Base-by-base conservation (phyloP, 208 protist species). In the Jaenimonas drosophilae region DNA sequence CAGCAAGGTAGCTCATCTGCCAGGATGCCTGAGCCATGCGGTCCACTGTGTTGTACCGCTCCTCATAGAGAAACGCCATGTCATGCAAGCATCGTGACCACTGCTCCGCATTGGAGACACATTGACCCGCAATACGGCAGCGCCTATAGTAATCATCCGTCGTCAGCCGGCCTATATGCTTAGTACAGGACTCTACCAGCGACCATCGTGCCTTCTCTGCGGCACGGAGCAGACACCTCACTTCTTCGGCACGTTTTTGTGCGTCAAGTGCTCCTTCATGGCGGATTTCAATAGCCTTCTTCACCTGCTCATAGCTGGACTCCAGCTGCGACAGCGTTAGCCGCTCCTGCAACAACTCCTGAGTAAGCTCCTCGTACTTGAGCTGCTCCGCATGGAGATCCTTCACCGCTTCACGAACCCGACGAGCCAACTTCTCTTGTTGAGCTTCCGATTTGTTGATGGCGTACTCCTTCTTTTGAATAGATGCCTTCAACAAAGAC, bases 351-450 rank as follows among this genome's bases (percentile, higher is more conserved):
- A 87, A 40, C 29, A 74, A 47, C 48, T 71, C 75, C 57, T 86
- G 72, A 12, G 65, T 17, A 3, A 66, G 46, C 29, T 65, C 58
- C 49, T 76, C 64, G 59, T 92, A 87, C 46, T 62, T 63, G 3
- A 74, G 23, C 59, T 92, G 79, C 51, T 92, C 83, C 46, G 47
- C 31, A 43, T 80, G 75, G 40, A 69, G 63, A 39, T 70, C 78
- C 56, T 92, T 92, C 14, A 79, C 52, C 0, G 61, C 60, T 59
- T 92, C 83, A 0, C 83, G 71, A 23, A 88, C 69, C 19, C 78
- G 78, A 3, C 83, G 83, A 0, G 70, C 67, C 24, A 70, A 60
- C 32, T 74, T 72, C 39, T 92, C 83, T 31, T 92, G 83, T 27
- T 55, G 44, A 14, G 42, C 64, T 46, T 58, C 76, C 31, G 67